phyloP scores from a whole-genome alignment of 768 basidiomycete genomes.

The Leccinum imitatum region DNA sequence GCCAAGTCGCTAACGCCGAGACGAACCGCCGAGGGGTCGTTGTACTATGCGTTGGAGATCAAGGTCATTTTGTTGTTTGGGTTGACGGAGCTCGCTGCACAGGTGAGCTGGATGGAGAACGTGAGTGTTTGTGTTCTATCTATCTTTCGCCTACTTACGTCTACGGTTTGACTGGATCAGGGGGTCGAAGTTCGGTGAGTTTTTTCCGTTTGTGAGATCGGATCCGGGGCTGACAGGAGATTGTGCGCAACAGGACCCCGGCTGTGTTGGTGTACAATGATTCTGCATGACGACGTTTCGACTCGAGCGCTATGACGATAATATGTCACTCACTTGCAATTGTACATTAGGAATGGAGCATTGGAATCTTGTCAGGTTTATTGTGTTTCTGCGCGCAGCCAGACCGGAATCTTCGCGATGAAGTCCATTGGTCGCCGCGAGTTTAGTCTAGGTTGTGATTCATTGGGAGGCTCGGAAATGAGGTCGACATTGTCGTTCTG shows the following conservation, averaged over 20 bases:
- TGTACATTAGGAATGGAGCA: not conserved
- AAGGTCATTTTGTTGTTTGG: constrained; percentile 50
- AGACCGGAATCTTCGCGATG: too few relatives aligned
- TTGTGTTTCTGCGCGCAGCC: too few relatives aligned
- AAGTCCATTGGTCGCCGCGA: too few relatives aligned
- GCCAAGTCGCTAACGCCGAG: constrained; percentile 24
- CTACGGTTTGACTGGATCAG: constrained; percentile 18
- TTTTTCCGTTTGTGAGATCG: not conserved
- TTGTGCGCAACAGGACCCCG: constrained; percentile 21
- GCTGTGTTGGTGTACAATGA: constrained; percentile 34
- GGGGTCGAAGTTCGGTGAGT: constrained; percentile 39
- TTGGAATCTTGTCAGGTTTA: not conserved
- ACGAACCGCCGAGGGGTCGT: constrained; percentile 22
- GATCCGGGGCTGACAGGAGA: not conserved
- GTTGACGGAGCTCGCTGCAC: constrained; percentile 51
- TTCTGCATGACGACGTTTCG: not conserved
- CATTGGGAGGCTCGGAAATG: too few relatives aligned
- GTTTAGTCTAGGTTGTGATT: too few relatives aligned
- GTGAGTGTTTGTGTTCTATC: constrained; percentile 27
- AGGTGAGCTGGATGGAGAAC: constrained; percentile 50
- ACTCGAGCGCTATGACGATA: not conserved
- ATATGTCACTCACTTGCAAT: not conserved
- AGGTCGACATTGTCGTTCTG: too few relatives aligned
- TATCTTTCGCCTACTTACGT: constrained; percentile 1
- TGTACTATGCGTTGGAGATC: constrained; percentile 30